phyloP scores from a whole-genome alignment of 345 rosid genomes.

The Durio zibethinus region DNA sequence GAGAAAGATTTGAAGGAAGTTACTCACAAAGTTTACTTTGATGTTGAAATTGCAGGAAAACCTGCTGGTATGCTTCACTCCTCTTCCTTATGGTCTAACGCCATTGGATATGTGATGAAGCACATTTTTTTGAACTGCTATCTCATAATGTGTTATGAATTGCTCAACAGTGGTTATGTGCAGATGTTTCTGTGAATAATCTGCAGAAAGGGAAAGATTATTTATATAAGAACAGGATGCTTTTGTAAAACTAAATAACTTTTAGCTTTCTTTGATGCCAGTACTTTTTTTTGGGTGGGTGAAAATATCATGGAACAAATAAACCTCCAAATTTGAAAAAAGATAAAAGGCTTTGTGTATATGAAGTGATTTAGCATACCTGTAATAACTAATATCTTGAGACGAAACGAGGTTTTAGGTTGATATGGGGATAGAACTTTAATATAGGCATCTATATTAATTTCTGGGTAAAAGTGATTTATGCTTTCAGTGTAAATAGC shows the following conservation, averaged over 20 bases:
- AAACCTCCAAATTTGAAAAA: background rate
- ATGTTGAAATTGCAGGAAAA: constrained; percentile 86
- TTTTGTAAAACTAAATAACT: background rate
- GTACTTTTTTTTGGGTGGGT: background rate
- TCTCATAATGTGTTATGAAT: background rate
- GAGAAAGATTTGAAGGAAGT: constrained; percentile 61
- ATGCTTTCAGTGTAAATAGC: background rate
- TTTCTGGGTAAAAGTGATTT: background rate
- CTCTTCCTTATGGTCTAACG: background rate
- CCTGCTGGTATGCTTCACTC: constrained; percentile 64
- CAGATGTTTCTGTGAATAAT: background rate
- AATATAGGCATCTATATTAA: background rate
- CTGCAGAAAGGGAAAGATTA: background rate
- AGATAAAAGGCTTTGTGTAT: background rate
- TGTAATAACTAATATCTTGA: background rate
- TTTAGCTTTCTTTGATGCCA: background rate
- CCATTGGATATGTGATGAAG: background rate
- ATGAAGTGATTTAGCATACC: background rate
- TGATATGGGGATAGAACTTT: background rate
- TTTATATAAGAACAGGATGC: background rate
- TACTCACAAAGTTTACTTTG: constrained; percentile 89
- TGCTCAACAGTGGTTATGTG: background rate
- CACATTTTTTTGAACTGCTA: background rate
- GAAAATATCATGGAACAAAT: background rate
- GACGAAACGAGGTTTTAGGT: background rate